phyloP scores from a whole-genome alignment of 2,329 filamentous ascomycete genomes.

The Exophiala spinifera region DNA sequence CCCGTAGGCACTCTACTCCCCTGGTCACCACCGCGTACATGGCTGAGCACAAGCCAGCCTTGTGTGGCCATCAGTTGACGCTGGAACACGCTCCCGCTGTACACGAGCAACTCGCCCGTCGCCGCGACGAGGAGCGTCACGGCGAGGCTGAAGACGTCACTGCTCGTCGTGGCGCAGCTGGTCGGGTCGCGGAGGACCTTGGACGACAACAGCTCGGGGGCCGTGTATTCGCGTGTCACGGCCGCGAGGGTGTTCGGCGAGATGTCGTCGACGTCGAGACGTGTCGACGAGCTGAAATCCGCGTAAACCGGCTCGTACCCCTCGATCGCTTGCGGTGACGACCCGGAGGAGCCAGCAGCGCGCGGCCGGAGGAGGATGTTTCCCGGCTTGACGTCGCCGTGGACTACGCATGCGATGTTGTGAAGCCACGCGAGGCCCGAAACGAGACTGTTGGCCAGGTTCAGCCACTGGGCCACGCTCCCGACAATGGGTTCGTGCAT shows the following conservation, averaged over 20 bases:
- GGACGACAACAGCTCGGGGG: slow-evolving; percentile 42
- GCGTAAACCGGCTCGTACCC: slow-evolving; percentile 37
- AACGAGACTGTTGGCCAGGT: slow-evolving; percentile 41
- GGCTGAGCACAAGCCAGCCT: slow-evolving; percentile 43
- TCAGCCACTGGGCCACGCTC: slow-evolving; percentile 37
- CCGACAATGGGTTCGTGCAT: slow-evolving; percentile 48
- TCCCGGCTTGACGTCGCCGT: slow-evolving; percentile 49
- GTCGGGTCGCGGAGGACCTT: slow-evolving; percentile 36
- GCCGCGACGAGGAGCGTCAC: slow-evolving; percentile 45
- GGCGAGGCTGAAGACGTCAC: slow-evolving; percentile 47
- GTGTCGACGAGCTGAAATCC: slow-evolving; percentile 42
- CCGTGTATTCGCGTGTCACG: slow-evolving; percentile 45
- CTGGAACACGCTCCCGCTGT: slow-evolving; percentile 41
- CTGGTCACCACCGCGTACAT: slow-evolving; percentile 37
- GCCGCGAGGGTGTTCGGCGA: slow-evolving; percentile 36
- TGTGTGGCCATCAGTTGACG: slow-evolving; percentile 44
- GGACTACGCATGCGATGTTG: slow-evolving; percentile 38
- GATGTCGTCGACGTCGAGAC: slow-evolving; percentile 20
- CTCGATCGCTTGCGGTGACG: not conserved
- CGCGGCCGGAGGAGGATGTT: slow-evolving; percentile 41
- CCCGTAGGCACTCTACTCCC: slow-evolving; percentile 40
- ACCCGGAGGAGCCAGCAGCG: slow-evolving; percentile 3
- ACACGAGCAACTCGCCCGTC: slow-evolving; percentile 45
- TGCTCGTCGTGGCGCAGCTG: slow-evolving; percentile 37
- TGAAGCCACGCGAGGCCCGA: slow-evolving; percentile 45